These are phyloP conservation scores for Globisporangium acanthophoron DNA, from an alignment of 352 stramenopile genomes.

Conservation along the genomic window DNA sequence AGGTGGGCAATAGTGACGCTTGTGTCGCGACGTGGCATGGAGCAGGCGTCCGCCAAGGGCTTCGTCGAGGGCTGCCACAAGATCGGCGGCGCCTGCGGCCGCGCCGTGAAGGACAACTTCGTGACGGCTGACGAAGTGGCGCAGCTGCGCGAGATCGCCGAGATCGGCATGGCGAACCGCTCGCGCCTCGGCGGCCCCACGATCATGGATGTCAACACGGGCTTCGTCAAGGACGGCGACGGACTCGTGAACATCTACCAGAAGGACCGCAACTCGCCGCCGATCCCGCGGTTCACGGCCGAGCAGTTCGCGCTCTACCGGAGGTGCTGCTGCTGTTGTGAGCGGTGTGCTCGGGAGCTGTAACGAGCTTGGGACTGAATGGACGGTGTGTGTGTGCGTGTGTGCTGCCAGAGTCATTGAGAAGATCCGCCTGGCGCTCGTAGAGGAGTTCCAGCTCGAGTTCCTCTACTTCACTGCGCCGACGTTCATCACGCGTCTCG, in stretches of 20 bases:
- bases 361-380: no score
- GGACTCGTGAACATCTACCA: constrained; percentile 91
- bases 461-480: constrained; percentile 90
- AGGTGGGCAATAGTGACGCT: no score
- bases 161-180: constrained; percentile 78
- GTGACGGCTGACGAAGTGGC: constrained; percentile 62
- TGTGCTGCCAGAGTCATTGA: constrained; percentile 70
- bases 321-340: constrained; percentile 18
- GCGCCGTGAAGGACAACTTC: constrained; percentile 67
- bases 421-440: constrained; percentile 68
- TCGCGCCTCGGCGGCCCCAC: constrained; percentile 75
- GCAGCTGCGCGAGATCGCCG: constrained; percentile 70
- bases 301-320: constrained; percentile 84
- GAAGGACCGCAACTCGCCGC: constrained; percentile 27
- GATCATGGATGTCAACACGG: constrained; percentile 91
- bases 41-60: constrained; percentile 24
- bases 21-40: no score
- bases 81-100: constrained; percentile 54
- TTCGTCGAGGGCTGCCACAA: constrained; percentile 71
- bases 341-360: background rate
- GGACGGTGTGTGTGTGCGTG: no score
- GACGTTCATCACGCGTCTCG: constrained; percentile 89
- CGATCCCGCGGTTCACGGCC: constrained; percentile 59
- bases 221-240: constrained; percentile 81
- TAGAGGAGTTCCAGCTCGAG: constrained; percentile 74